phyloP scores from a whole-genome alignment of 2,329 filamentous ascomycete genomes.

The Sclerotinia spermophila region DNA sequence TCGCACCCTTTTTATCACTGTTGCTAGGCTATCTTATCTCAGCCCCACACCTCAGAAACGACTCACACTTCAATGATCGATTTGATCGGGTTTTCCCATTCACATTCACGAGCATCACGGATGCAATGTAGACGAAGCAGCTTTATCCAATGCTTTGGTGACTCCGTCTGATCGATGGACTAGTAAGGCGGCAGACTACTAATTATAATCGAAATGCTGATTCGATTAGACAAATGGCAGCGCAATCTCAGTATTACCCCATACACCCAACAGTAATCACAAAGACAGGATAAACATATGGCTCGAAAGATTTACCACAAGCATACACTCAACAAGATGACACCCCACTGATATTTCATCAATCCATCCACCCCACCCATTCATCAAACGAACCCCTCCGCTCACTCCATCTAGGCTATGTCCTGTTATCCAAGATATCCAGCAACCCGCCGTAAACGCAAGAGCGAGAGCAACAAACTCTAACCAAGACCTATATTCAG shows the following conservation, averaged over 20 bases:
- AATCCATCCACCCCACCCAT: neutral
- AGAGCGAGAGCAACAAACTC: neutral
- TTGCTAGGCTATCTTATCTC: conserved; percentile 14
- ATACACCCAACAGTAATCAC: neutral
- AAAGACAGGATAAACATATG: neutral
- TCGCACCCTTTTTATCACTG: conserved; percentile 7
- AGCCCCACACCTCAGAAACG: conserved; percentile 10
- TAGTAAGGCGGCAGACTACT: neutral
- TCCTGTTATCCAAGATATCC: neutral
- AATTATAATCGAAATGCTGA: neutral
- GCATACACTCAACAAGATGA: neutral
- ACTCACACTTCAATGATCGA: neutral
- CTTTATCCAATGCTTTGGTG: neutral
- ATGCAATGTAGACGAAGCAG: neutral
- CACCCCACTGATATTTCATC: neutral
- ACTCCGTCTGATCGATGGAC: neutral
- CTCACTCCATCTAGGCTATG: neutral
- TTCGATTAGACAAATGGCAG: neutral
- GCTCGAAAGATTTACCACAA: neutral
- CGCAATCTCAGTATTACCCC: neutral
- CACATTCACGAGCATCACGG: neutral
- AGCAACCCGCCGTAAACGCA: neutral
- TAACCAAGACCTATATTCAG: neutral
- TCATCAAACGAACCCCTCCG: neutral
- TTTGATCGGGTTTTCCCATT: neutral